Percentiles rank a stretch among this genome's conserved stretches.
phyloP scores from a whole-genome alignment of 306 rosid species.

The Pachyrhizus erosus region DNA sequence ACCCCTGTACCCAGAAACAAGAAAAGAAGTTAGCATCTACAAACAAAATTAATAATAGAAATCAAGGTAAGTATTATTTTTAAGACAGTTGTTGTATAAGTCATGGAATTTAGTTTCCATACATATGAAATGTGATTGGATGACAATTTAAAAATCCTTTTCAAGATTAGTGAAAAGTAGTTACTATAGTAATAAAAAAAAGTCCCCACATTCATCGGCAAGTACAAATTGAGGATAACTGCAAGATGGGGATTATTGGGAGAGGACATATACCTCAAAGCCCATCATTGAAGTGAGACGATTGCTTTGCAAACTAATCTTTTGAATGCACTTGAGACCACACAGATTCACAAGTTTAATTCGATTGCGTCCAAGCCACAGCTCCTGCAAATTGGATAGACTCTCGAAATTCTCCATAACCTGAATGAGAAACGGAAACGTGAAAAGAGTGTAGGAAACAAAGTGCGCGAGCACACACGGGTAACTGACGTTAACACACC shows the following conservation, averaged over 20 bases:
- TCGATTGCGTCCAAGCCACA: constrained; percentile 95
- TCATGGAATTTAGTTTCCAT: too few species aligned
- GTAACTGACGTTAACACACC: constrained; percentile 40
- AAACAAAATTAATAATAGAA: not conserved
- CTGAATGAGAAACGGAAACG: constrained; percentile 48
- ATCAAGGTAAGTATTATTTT: too few species aligned
- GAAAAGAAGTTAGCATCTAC: not conserved
- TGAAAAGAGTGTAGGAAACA: not conserved
- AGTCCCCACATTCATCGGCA: not conserved
- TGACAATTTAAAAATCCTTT: too few species aligned
- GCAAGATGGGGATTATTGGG: too few species aligned
- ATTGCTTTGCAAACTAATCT: constrained; percentile 96
- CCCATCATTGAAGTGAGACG: constrained; percentile 86
- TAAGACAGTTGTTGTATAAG: too few species aligned
- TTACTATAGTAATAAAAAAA: too few species aligned
- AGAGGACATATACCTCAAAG: constrained; percentile 63
- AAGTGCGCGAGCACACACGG: too few species aligned
- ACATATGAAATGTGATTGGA: too few species aligned
- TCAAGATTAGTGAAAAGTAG: too few species aligned
- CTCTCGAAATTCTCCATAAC: constrained; percentile 85
- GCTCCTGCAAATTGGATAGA: constrained; percentile 72
- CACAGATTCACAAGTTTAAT: constrained; percentile 80
- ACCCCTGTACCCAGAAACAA: constrained; percentile 55
- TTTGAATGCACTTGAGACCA: constrained; percentile 78
- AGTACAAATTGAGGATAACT: constrained; percentile 37